Conservation (phyloP, 169 alveolate genomes). For the Plasmodium blacklocki region DNA sequence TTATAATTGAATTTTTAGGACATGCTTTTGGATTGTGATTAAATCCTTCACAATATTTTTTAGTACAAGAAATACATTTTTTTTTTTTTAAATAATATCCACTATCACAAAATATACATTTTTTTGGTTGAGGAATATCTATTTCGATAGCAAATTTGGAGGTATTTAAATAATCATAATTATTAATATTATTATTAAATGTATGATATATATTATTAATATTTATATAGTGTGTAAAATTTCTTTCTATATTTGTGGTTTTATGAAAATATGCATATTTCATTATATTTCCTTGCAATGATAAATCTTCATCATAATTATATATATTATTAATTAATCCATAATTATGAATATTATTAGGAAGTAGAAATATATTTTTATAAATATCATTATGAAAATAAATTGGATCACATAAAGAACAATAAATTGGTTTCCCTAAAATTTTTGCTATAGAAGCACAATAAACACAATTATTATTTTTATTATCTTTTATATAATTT, state of each 20-base stretch:
- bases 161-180: not conserved
- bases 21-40: slow-evolving; percentile 77
- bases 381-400: slow-evolving; percentile 6
- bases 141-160: slow-evolving; percentile 70
- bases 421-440: slow-evolving; percentile 34
- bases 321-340: slow-evolving; percentile 34
- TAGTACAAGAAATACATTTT: slow-evolving; percentile 79
- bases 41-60: slow-evolving; percentile 82
- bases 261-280: slow-evolving; percentile 42
- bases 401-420: slow-evolving; percentile 45
- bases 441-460: slow-evolving; percentile 70
- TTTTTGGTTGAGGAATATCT: slow-evolving; percentile 67
- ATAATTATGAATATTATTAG: slow-evolving; percentile 32
- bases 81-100: slow-evolving; percentile 77
- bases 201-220: not conserved
- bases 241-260: not conserved
- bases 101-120: slow-evolving; percentile 80
- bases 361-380: slow-evolving; percentile 18
- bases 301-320: slow-evolving; percentile 59
- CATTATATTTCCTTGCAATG: slow-evolving; percentile 14
- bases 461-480: slow-evolving; percentile 30
- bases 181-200: not conserved
- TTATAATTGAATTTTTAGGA: slow-evolving; percentile 78
- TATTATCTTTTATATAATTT: slow-evolving; percentile 41
- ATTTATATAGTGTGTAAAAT: slow-evolving; percentile 3